Evolutionary conservation across 2,329 filamentous ascomycete species (phyloP).

Genomic region (Torrubiella hemipterigena): DNA sequence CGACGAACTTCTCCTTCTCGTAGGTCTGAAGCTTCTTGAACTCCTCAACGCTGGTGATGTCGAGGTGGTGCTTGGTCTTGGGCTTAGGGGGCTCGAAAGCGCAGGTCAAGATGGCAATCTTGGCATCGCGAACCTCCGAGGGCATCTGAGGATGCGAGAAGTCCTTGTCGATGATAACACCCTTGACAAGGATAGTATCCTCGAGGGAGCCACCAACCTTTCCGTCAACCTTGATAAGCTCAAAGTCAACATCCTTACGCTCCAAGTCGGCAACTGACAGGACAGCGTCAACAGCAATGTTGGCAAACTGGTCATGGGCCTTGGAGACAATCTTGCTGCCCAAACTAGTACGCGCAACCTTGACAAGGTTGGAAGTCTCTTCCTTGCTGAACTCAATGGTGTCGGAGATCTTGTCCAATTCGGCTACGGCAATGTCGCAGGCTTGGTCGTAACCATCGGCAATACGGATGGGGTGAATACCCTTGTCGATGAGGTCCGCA

Average conservation of each 20-base stretch:
- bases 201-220: constrained; percentile 93
- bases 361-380: constrained; percentile 74
- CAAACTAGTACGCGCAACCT: constrained; percentile 89
- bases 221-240: constrained; percentile 97
- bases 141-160: constrained; percentile 99
- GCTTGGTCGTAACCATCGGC: constrained; percentile 97
- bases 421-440: constrained; percentile 88
- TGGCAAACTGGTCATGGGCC: constrained; percentile 93
- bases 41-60: constrained; percentile 93
- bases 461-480: constrained; percentile 96
- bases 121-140: constrained; percentile 85
- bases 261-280: constrained; percentile 93
- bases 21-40: constrained; percentile 97
- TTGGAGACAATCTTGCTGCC: constrained; percentile 99
- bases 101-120: constrained; percentile 94
- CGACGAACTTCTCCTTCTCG: constrained; percentile 89
- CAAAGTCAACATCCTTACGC: constrained; percentile 95
- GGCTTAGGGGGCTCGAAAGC: constrained; percentile 98
- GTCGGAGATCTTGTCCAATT: constrained; percentile 89
- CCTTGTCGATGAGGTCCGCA: constrained; percentile 97
- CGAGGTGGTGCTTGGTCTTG: constrained; percentile 98
- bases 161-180: constrained; percentile 98
- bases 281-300: constrained; percentile 94
- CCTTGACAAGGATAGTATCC: constrained; percentile 89
- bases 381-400: constrained; percentile 73